Conservation (phyloP, 2,329 filamentous ascomycete genomes). For the Hypoxylon sp. region DNA sequence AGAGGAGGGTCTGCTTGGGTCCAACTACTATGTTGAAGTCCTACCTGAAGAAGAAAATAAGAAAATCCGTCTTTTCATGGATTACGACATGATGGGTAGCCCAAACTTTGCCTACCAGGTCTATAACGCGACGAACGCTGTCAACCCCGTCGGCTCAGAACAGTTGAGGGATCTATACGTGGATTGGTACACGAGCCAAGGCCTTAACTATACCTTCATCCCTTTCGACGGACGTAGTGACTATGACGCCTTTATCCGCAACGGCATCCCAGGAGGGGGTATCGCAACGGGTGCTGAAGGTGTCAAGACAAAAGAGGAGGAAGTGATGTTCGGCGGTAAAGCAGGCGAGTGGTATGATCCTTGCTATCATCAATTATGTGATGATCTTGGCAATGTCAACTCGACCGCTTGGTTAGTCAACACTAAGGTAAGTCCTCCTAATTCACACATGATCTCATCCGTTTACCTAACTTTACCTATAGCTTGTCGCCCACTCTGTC, state of each 20-base stretch:
- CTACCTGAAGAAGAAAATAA: conserved; percentile 71
- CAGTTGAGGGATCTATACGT: conserved; percentile 78
- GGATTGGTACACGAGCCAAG: conserved; percentile 74
- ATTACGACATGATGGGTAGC: conserved; percentile 79
- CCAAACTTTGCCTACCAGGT: conserved; percentile 78
- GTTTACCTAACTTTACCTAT: conserved; percentile 37
- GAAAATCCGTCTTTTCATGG: conserved; percentile 76
- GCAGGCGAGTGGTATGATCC: conserved; percentile 73
- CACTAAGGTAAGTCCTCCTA: conserved; percentile 65
- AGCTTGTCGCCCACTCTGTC: conserved; percentile 80
- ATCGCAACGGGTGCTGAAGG: conserved; percentile 85
- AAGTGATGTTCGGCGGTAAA: conserved; percentile 77
- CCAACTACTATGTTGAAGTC: conserved; percentile 71
- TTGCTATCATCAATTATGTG: conserved; percentile 75
- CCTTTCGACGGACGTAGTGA: conserved; percentile 85
- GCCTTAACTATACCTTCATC: conserved; percentile 77
- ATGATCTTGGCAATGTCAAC: conserved; percentile 71
- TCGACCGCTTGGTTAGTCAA: conserved; percentile 73
- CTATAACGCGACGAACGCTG: conserved; percentile 79
- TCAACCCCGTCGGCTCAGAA: conserved; percentile 79
- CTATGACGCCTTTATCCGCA: conserved; percentile 82
- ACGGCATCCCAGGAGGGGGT: conserved; percentile 80
- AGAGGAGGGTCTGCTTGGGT: conserved; percentile 74
- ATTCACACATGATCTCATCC: conserved; percentile 28
- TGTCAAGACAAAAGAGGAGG: conserved; percentile 79